A percentile compares a stretch with the other conserved stretches of the same genome.
Conservation (phyloP, 768 basidiomycete species). For the Ramaria sp. region DNA sequence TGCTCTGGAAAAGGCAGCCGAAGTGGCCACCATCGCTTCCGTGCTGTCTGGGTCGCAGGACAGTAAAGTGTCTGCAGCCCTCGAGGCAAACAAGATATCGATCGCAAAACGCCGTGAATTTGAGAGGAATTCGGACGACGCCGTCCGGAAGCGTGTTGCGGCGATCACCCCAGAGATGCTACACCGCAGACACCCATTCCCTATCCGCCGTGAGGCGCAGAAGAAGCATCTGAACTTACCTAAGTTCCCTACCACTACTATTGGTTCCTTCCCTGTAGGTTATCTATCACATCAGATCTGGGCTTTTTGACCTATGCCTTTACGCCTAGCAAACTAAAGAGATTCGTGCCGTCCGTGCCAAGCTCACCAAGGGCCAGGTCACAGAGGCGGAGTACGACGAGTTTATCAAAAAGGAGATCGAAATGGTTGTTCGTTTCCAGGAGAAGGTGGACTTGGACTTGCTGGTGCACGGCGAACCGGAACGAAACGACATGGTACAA, state of each 20-base stretch:
- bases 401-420: constrained; percentile 97
- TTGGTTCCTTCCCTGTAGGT: constrained; percentile 90
- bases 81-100: constrained; percentile 83
- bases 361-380: constrained; percentile 85
- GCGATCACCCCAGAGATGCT: constrained; percentile 81
- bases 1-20: constrained; percentile 88
- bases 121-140: constrained; percentile 86
- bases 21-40: constrained; percentile 81
- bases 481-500: constrained; percentile 99
- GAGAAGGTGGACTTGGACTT: constrained; percentile 94
- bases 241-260: constrained; percentile 97
- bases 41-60: constrained; percentile 81
- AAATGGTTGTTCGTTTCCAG: constrained; percentile 90
- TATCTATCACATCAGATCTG: constrained; percentile 3
- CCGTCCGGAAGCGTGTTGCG: constrained; percentile 90
- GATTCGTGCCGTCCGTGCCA: constrained; percentile 94
- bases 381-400: constrained; percentile 82
- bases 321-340: constrained; percentile 86
- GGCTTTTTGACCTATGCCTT: constrained; percentile 12
- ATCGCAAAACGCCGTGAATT: constrained; percentile 93
- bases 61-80: constrained; percentile 49
- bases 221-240: constrained; percentile 82
- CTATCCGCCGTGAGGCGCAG: constrained; percentile 79
- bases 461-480: constrained; percentile 96
- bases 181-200: constrained; percentile 83